Evolutionary conservation across 2,329 filamentous ascomycete species (phyloP), one percentile per base, ranked within the genome.

Genomic region (Magnaporthiopsis poae): DNA sequence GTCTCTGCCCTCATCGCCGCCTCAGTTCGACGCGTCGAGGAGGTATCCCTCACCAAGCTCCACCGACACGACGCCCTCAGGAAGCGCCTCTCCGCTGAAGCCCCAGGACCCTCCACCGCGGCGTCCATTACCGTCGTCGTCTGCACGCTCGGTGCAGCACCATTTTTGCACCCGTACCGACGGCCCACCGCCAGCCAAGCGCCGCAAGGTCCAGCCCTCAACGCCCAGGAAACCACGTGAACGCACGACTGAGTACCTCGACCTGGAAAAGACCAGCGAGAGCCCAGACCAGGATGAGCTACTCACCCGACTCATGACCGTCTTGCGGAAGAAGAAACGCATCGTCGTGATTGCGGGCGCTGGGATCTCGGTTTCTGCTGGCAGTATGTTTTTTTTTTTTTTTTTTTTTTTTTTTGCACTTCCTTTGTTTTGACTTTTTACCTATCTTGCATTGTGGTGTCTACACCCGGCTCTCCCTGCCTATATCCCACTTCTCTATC

Each of bases 321-420:
- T 88, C 31, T 78, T 99, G 66, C 89, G 90, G 73, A 92, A 90
- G 74, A 95, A 95, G 81, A 91, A 93, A 79, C 97, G 96, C 80
- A 96, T 99, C 75, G 92, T 99, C 46, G 91, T 98, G 65, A 90
- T 99, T 75, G 95, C 94, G 62, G 95, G 95, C 67, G 95, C 95
- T 70, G 95, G 95, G 69, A 99, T 99, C 73, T 98, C 95, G 59
- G 95, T 97, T 65, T 94, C 94, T 66, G 94, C 95, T 71, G 95
- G 95, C 69, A 96, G 88, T 90, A 83, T 74, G 89, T 86, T 65
- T 21, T 5, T 25, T 56, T 56, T 5, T 25, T 56, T 56, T 5
- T 25, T 56, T 56, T n/a, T n/a, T n/a, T 56, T 21, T 2, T n/a
- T n/a, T 5, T 25, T 56, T 56, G 7, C 46, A 21, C 5, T 56